Percentiles rank a stretch among this genome's conserved stretches.
Evolutionary conservation across 2,329 filamentous ascomycete species (phyloP).

Genomic region (Aspergillus sp.): DNA sequence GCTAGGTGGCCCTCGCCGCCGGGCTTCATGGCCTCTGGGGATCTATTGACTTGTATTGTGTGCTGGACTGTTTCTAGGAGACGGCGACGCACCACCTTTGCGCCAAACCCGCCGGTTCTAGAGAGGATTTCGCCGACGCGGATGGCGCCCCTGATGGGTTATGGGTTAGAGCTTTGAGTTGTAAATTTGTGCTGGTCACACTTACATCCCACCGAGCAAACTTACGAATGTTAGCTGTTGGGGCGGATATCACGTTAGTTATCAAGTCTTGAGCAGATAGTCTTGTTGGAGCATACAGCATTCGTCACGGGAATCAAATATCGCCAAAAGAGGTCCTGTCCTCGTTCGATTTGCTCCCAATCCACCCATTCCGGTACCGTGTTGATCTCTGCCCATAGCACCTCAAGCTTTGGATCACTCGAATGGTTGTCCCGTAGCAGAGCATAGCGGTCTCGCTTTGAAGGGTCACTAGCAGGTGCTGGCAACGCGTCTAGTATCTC

Average conservation of each 20-base stretch:
- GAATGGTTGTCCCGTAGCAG: conserved; percentile 60
- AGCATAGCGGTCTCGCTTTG: conserved; percentile 58
- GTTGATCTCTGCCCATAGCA: conserved; percentile 66
- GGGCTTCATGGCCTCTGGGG: conserved; percentile 64
- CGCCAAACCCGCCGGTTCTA: conserved; percentile 71
- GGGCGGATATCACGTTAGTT: background rate
- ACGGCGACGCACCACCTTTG: conserved; percentile 64
- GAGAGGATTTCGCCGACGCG: conserved; percentile 72
- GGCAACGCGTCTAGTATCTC: conserved; percentile 1
- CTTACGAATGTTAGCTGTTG: conserved; percentile 29
- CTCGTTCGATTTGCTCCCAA: conserved; percentile 71
- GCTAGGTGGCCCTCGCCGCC: conserved; percentile 65
- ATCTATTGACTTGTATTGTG: conserved; percentile 67
- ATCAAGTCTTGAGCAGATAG: background rate
- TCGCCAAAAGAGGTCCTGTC: conserved; percentile 73
- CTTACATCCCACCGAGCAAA: conserved; percentile 26
- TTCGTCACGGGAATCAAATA: conserved; percentile 68
- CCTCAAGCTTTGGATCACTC: conserved; percentile 55
- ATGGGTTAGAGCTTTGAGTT: conserved; percentile 2
- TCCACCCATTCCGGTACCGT: conserved; percentile 72
- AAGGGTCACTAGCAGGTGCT: background rate
- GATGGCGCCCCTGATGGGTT: conserved; percentile 53
- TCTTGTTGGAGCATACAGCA: conserved; percentile 27
- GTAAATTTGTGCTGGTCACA: background rate
- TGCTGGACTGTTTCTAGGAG: conserved; percentile 73